phyloP scores from a whole-genome alignment of 2,329 filamentous ascomycete genomes.

The Hypoxylon sp. region DNA sequence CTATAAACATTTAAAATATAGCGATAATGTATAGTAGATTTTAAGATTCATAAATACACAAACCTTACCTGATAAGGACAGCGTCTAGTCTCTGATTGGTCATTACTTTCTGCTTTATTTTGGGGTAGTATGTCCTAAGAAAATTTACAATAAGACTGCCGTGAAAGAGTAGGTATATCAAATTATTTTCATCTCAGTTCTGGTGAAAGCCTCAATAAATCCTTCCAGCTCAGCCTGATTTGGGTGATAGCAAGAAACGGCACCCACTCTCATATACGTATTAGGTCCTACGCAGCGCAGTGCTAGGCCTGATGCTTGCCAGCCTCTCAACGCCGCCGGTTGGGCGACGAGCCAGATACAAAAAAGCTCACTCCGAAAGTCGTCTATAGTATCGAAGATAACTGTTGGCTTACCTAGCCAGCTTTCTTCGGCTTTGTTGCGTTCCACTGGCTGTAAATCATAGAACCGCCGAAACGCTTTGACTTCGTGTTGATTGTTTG shows the following conservation, averaged over 20 bases:
- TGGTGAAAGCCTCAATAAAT: slow-evolving; percentile 2
- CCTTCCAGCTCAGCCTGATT: neutral
- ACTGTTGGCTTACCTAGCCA: slow-evolving; percentile 8
- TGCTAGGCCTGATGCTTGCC: slow-evolving; percentile 22
- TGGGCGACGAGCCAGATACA: slow-evolving; percentile 22
- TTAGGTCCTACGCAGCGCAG: neutral
- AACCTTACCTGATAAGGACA: no score
- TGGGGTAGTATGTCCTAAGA: neutral
- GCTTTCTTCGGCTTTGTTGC: neutral
- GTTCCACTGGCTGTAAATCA: neutral
- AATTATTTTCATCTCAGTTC: slow-evolving; percentile 3
- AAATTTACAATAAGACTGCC: neutral
- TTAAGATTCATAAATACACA: no score
- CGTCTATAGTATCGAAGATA: slow-evolving; percentile 17
- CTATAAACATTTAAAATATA: no score
- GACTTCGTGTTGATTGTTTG: slow-evolving; percentile 5
- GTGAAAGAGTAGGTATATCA: neutral
- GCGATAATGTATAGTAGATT: no score
- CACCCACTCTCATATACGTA: slow-evolving; percentile 10
- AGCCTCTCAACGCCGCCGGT: slow-evolving; percentile 7
- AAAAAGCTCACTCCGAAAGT: neutral
- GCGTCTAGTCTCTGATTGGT: no score
- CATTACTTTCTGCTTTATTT: no score
- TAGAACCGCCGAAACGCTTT: slow-evolving; percentile 1
- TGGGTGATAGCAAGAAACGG: slow-evolving; percentile 5